Evolutionary conservation across 768 basidiomycete species (phyloP), one percentile per base, ranked within the genome.

Genomic region (Calocera cornea): DNA sequence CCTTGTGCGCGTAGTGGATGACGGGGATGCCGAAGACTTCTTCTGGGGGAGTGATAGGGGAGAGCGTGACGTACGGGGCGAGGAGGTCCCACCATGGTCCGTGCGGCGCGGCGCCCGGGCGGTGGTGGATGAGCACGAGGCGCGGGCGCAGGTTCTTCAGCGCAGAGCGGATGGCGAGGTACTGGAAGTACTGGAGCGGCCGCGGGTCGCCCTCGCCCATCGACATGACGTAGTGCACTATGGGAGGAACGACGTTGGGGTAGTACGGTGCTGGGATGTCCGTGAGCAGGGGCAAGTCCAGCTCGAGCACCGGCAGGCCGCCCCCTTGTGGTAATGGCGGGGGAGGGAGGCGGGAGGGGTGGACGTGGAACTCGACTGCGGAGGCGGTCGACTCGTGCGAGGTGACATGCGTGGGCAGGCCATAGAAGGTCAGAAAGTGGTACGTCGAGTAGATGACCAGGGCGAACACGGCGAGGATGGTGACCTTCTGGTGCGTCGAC

Each of bases 231-330:
- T 60, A 60, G 54, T 60, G 54, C 31, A 60, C 54, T 2, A 60
- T 60, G 54, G 54, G 54, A 27, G 54, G 54, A 2, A 60, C 54
- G 54, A 60, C 54, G 54, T 60, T 60, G 31, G 54, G 54, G 16
- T 33, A 60, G 16, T 33, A 60, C 31, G 54, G 27, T 10, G 11
- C 22, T 7, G 54, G 54, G 54, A 60, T 60, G 14, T 60, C 27
- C 54, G 54, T 60, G 11, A 12, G 5, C 24, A 8, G 27, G 16
- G 54, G 54, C 14, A 60, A 27, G 54, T 27, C 24, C 14, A 60
- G 54, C 19, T 60, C 19, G 54, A 60, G 54, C 54, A 29, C 31
- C 2, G 54, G 54, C 14, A 60, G 54, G 54, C 22, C 54, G 54
- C 5, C 54, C 27, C 5, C 16, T 7, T 24, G 14, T 27, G 54